Conservation (phyloP, 176 grass and related monocot genomes). For the Tillandsia leiboldiana region DNA sequence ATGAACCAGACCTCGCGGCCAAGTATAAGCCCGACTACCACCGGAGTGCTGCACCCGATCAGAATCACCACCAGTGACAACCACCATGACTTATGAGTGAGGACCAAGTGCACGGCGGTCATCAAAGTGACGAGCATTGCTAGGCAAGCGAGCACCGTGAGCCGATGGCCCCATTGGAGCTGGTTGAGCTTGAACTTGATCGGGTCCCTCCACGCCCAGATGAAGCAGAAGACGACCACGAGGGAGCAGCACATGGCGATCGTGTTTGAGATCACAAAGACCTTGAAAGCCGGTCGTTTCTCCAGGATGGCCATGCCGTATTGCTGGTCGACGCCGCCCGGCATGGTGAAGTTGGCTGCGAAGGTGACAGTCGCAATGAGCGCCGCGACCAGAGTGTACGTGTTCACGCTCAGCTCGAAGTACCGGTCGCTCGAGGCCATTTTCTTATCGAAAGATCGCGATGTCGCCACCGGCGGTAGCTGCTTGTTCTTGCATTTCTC, state of each 20-base stretch:
- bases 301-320: conserved; percentile 26
- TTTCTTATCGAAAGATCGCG: conserved; percentile 6
- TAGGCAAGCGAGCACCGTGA: conserved; percentile 13
- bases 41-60: conserved; percentile 27
- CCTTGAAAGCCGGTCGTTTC: conserved; percentile 11
- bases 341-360: conserved; percentile 37
- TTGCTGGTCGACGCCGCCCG: conserved; percentile 23
- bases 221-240: conserved; percentile 30
- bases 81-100: conserved; percentile 7
- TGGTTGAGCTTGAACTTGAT: conserved; percentile 25
- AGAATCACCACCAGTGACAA: conserved; percentile 20
- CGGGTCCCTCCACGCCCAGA: conserved; percentile 28
- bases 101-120: conserved; percentile 7
- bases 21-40: conserved; percentile 19
- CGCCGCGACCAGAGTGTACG: conserved; percentile 34
- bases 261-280: conserved; percentile 32
- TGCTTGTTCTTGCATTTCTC: conserved; percentile 26
- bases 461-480: conserved; percentile 3
- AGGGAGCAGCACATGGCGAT: conserved; percentile 36
- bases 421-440: conserved; percentile 11
- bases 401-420: conserved; percentile 26
- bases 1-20: conserved; percentile 21
- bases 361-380: conserved; percentile 45
- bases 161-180: conserved; percentile 28
- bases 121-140: conserved; percentile 19